These are phyloP conservation scores for Chytridiales sp. DNA, from an alignment of 371 early-diverging fungal species.

Conservation along the genomic window DNA sequence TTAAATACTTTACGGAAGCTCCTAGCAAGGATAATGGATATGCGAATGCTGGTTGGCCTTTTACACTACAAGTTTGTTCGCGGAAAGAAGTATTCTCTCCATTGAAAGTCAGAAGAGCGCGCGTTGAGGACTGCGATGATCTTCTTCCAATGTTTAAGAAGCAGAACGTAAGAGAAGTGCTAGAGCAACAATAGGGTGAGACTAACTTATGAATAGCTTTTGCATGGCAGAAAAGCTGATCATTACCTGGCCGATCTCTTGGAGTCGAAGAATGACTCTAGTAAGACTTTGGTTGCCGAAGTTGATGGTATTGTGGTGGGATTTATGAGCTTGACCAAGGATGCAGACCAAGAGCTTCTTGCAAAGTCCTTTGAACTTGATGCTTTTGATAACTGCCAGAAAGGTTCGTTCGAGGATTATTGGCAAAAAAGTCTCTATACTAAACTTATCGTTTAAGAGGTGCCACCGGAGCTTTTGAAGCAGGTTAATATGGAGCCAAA, in stretches of 20 bases:
- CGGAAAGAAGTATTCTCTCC: conserved; percentile 37
- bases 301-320: conserved; percentile 43
- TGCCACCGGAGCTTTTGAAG: conserved; percentile 19
- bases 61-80: conserved; percentile 35
- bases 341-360: conserved; percentile 35
- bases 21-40: conserved; percentile 15
- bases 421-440: background rate
- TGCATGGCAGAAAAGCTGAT: conserved; percentile 35
- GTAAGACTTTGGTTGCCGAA: conserved; percentile 49
- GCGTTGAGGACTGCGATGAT: conserved; percentile 57
- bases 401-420: conserved; percentile 30
- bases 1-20: conserved; percentile 38
- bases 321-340: conserved; percentile 43
- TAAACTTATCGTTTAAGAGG: conserved; percentile 9
- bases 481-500: conserved; percentile 16
- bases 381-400: conserved; percentile 37
- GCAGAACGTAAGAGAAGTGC: conserved; percentile 36
- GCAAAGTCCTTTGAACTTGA: conserved; percentile 35
- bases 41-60: conserved; percentile 30
- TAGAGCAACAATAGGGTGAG: background rate
- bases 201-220: conserved; percentile 19
- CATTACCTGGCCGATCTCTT: conserved; percentile 46
- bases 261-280: conserved; percentile 31
- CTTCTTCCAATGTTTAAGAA: conserved; percentile 49
- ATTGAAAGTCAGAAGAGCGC: conserved; percentile 39